Base-by-base conservation (phyloP, 1,284 basidiomycete genomes). In the Thecaphora thlaspeos region DNA sequence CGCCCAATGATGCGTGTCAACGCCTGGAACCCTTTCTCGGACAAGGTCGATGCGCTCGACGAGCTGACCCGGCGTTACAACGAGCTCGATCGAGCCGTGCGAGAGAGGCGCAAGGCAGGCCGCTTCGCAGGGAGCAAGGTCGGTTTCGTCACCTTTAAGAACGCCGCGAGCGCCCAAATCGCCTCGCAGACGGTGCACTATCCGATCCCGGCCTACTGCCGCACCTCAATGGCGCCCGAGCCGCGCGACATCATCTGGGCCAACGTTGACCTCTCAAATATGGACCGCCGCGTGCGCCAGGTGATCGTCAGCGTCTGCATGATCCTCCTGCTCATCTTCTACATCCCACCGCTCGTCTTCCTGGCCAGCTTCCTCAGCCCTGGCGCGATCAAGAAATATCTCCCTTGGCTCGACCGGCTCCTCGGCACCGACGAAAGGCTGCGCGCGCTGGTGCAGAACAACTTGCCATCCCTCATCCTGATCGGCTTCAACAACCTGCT, bases 131-230 rank as follows among this genome's bases (percentile, higher is more conserved):
- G 71, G 88, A n/a, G 86, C 84, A 76, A 88, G 53, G 84, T 86
- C 9, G 94, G 91, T 0, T 98, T 96, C 75, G 90, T 97, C n/a
- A 97, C 94, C 0, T 96, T 98, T 69, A 89, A 94, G 78, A 89
- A 90, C 73, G 91, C 93, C 83, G 89, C 89, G 2, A 87, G 87
- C 70, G 90, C 92, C 1, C 93, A 98, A 87, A 87, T 90, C 40
- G 91, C 91, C 0, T 83, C 89, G 3, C 94, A 97, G 79, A 84
- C 87, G 0, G 89, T 88, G 0, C 89, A 93, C 76, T 76, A 73
- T n/a, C 71, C 68, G 1, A 55, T 68, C 26, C 75, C 76, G 1
- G 71, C 65, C 17, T 61, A 53, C 34, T 71, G 67, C 41, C 38
- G 50, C 0, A 73, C 75, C 0, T 48, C 49, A 15, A 71, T 72